A percentile compares a stretch with the other conserved stretches of the same genome.
Conservation (phyloP, 2,329 filamentous ascomycete genomes). For the Talaromyces islandicus region DNA sequence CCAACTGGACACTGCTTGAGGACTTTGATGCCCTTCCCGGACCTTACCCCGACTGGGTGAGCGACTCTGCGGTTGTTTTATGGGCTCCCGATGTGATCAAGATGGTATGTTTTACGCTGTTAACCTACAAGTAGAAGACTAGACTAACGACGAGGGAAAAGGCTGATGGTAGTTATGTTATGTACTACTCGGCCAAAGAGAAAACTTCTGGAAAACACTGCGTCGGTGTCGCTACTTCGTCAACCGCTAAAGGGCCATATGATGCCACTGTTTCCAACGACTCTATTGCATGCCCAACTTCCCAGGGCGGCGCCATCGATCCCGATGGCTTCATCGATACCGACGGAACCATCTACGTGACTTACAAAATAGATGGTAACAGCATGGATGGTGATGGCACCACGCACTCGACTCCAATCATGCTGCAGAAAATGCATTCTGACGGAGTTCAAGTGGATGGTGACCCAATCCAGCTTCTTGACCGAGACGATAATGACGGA, state of each 20-base stretch:
- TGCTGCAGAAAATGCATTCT: slow-evolving; percentile 48
- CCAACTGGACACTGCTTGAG: slow-evolving; percentile 42
- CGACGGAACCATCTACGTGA: slow-evolving; percentile 47
- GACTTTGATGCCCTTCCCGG: slow-evolving; percentile 47
- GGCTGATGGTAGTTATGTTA: slow-evolving; percentile 43
- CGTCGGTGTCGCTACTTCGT: slow-evolving; percentile 48
- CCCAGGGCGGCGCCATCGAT: slow-evolving; percentile 54
- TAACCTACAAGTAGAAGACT: background rate
- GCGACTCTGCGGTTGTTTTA: slow-evolving; percentile 37
- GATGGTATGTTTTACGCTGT: slow-evolving; percentile 21
- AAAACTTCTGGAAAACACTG: slow-evolving; percentile 43
- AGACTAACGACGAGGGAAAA: slow-evolving; percentile 7
- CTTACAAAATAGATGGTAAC: slow-evolving; percentile 62
- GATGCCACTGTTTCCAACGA: slow-evolving; percentile 28
- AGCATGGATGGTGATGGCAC: slow-evolving; percentile 35
- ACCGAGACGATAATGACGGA: slow-evolving; percentile 54
- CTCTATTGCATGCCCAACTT: slow-evolving; percentile 46
- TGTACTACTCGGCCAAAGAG: slow-evolving; percentile 50
- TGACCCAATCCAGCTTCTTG: slow-evolving; percentile 46
- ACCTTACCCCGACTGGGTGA: slow-evolving; percentile 44
- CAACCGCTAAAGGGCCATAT: slow-evolving; percentile 46
- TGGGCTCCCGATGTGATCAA: slow-evolving; percentile 56
- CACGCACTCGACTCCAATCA: slow-evolving; percentile 48
- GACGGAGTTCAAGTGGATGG: slow-evolving; percentile 48
- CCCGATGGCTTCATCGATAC: slow-evolving; percentile 50